phyloP scores from a whole-genome alignment of 1,284 basidiomycete species.

The Xerocomus nothofagi region DNA sequence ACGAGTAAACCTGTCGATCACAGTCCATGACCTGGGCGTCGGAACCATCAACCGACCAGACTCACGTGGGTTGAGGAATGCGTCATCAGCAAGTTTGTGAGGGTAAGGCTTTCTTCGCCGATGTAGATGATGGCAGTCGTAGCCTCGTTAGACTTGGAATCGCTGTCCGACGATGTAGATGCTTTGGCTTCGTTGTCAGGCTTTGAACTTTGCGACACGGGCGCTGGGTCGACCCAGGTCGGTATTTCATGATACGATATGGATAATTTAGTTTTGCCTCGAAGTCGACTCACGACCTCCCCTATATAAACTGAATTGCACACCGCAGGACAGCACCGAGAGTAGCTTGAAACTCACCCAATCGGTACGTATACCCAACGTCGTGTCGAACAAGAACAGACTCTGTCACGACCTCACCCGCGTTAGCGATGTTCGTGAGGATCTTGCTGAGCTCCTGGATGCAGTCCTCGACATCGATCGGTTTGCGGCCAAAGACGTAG shows the following conservation, averaged over 20 bases:
- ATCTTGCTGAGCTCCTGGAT: slow-evolving; percentile 43
- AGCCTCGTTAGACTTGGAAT: slow-evolving; percentile 1
- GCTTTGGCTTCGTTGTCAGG: not conserved
- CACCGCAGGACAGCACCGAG: not conserved
- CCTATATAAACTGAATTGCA: slow-evolving; percentile 30
- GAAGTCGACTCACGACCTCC: slow-evolving; percentile 38
- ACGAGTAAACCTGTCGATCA: slow-evolving; percentile 64
- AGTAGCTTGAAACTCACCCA: slow-evolving; percentile 44
- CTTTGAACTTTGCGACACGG: not conserved
- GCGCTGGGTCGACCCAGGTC: slow-evolving; percentile 18
- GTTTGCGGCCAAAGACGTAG: slow-evolving; percentile 80
- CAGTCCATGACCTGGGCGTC: not conserved
- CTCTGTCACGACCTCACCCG: slow-evolving; percentile 7
- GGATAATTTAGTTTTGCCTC: slow-evolving; percentile 12
- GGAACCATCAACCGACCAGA: not conserved
- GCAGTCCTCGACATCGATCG: slow-evolving; percentile 54
- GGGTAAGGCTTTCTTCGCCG: slow-evolving; percentile 77
- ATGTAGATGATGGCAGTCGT: slow-evolving; percentile 70
- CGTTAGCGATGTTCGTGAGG: slow-evolving; percentile 23
- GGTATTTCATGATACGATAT: slow-evolving; percentile 23
- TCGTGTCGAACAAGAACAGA: slow-evolving; percentile 70
- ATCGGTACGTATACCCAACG: slow-evolving; percentile 75
- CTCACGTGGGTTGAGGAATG: slow-evolving; percentile 47
- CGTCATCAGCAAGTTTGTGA: slow-evolving; percentile 88
- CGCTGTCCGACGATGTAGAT: not conserved